Evolutionary conservation across 2,329 filamentous ascomycete genomes (phyloP).

Genomic region (Leptographium lundbergii): DNA sequence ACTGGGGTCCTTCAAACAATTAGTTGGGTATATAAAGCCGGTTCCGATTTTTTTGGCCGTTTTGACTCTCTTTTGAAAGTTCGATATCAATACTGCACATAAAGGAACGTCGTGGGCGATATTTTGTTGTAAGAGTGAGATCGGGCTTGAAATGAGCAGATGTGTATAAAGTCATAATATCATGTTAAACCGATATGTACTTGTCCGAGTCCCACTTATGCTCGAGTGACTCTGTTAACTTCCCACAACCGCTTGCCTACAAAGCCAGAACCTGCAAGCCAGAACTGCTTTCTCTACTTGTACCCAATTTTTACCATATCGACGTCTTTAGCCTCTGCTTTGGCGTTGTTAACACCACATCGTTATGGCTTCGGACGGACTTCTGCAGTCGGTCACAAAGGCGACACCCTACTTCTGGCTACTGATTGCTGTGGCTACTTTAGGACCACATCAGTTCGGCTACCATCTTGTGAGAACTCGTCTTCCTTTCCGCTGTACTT

Average conservation of each 20-base stretch:
- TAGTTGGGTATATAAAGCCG: not conserved
- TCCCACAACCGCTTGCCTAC: no score
- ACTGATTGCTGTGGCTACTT: constrained; percentile 60
- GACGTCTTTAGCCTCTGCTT: not conserved
- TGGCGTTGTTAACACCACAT: not conserved
- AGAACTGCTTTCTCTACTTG: not conserved
- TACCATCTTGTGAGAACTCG: constrained; percentile 62
- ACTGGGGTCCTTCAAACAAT: not conserved
- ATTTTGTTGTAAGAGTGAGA: no score
- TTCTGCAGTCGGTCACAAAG: not conserved
- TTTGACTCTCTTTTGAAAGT: no score
- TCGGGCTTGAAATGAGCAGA: no score
- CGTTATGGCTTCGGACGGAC: not conserved
- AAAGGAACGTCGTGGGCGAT: no score
- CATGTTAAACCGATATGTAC: no score
- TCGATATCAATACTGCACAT: no score
- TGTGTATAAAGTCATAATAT: no score
- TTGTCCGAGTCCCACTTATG: no score
- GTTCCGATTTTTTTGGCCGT: not conserved
- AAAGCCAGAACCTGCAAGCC: no score
- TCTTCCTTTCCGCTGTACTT: not conserved
- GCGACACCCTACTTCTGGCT: constrained; percentile 68
- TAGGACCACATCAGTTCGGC: constrained; percentile 88
- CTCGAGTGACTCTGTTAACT: no score
- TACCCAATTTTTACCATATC: not conserved